A percentile compares a stretch with the other conserved stretches of the same genome.
Conservation (phyloP, 2,329 filamentous ascomycete genomes). For the Monosporascus sp. region DNA sequence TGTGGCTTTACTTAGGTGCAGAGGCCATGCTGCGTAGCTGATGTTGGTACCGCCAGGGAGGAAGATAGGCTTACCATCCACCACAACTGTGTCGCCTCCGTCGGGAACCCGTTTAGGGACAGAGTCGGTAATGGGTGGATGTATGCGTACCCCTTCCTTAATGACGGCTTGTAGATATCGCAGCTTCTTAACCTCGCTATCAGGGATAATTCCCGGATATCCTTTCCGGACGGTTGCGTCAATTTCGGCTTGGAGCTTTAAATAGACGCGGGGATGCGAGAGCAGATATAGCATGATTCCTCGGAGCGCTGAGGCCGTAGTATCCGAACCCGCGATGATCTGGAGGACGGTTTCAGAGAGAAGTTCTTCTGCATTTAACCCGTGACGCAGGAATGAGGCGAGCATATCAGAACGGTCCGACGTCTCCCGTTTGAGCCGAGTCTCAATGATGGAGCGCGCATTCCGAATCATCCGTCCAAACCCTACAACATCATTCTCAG, state of each 20-base stretch:
- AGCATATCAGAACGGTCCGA: constrained; percentile 21
- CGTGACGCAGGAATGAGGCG: constrained; percentile 23
- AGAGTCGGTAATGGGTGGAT: constrained; percentile 22
- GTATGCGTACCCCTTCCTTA: constrained; percentile 32
- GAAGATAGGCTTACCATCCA: not conserved
- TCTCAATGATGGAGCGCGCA: too few species aligned
- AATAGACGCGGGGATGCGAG: constrained; percentile 37
- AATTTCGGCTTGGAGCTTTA: constrained; percentile 39
- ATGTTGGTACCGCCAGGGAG: constrained; percentile 7
- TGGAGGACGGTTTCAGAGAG: constrained; percentile 30
- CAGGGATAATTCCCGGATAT: constrained; percentile 19
- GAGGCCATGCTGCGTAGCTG: constrained; percentile 4
- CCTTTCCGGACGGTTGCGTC: constrained; percentile 17
- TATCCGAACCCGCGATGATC: constrained; percentile 50
- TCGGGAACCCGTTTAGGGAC: constrained; percentile 11
- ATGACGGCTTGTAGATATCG: constrained; percentile 35
- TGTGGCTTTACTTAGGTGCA: constrained; percentile 5
- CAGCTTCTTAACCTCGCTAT: constrained; percentile 24
- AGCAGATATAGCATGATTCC: constrained; percentile 41
- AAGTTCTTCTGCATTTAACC: constrained; percentile 18
- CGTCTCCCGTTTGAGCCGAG: not conserved
- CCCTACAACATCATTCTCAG: not conserved
- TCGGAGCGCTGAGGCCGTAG: constrained; percentile 44
- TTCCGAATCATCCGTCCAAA: not conserved
- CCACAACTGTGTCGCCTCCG: constrained; percentile 6